Percentiles rank a stretch among this genome's conserved stretches.
These are phyloP conservation scores for Citrus glauca DNA, from an alignment of 345 rosid species.

Conservation along the genomic window DNA sequence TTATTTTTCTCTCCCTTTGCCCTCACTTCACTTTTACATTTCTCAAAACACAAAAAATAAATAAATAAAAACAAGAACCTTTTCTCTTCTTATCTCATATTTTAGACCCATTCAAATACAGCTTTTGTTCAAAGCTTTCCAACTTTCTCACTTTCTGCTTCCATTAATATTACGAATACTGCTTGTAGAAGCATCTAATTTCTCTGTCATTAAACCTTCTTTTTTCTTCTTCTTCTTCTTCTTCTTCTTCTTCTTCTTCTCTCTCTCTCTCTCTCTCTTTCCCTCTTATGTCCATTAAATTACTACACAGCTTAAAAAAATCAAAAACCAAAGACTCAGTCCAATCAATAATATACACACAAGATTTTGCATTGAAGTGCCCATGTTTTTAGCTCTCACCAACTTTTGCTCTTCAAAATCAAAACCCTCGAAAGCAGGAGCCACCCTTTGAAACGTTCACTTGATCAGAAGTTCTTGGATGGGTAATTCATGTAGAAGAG, in stretches of 20 bases:
- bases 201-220: slow-evolving; percentile 13
- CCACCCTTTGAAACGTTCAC: background rate
- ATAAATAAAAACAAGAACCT: background rate
- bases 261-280: slow-evolving; percentile 5
- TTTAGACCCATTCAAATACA: slow-evolving; percentile 9
- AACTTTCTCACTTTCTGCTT: slow-evolving; percentile 36
- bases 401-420: slow-evolving; percentile 15
- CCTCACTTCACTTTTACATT: background rate
- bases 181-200: slow-evolving; percentile 30
- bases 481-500: slow-evolving; percentile 36
- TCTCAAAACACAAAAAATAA: background rate
- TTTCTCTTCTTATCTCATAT: background rate
- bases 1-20: background rate
- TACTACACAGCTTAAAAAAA: background rate
- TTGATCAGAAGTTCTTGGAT: slow-evolving; percentile 6
- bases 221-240: slow-evolving; percentile 14
- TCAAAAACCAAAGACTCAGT: slow-evolving; percentile 8
- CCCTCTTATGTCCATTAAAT: background rate
- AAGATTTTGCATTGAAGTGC: slow-evolving; percentile 7
- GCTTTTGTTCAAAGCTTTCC: slow-evolving; percentile 8
- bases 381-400: slow-evolving; percentile 20
- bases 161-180: background rate
- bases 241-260: slow-evolving; percentile 4
- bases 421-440: background rate
- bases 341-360: background rate